phyloP scores from a whole-genome alignment of 78 protist species.

The Dictyostelium capitatum region DNA sequence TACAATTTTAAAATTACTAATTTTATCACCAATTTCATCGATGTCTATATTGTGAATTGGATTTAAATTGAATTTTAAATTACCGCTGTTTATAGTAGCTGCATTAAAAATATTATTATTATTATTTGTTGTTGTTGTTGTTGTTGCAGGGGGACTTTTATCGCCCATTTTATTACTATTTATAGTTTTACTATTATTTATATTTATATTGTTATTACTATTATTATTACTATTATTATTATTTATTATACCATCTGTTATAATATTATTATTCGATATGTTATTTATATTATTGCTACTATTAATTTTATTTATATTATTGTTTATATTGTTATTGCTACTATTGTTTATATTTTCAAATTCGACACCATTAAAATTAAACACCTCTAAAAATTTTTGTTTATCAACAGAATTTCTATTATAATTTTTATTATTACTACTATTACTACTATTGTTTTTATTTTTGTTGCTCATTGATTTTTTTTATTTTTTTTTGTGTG shows the following conservation, averaged over 20 bases:
- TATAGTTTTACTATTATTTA: background rate
- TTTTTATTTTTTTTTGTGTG: too few species aligned
- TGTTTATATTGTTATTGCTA: slow-evolving; percentile 1
- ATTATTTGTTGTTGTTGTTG: background rate
- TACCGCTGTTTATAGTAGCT: background rate
- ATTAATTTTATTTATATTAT: background rate
- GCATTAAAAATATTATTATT: background rate
- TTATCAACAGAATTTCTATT: background rate
- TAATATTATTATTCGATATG: background rate
- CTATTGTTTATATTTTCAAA: background rate
- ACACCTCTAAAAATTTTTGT: background rate
- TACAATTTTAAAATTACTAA: slow-evolving; percentile 24
- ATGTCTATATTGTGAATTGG: slow-evolving; percentile 14
- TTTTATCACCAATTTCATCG: slow-evolving; percentile 21
- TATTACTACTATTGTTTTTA: too few species aligned
- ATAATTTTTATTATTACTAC: background rate
- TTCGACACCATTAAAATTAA: background rate
- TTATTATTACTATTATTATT: background rate
- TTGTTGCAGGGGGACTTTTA: background rate
- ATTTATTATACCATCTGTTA: background rate
- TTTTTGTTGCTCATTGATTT: too few species aligned
- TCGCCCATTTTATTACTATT: background rate
- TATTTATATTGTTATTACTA: background rate
- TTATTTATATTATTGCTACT: background rate
- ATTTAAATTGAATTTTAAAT: background rate